These are phyloP conservation scores for Calonectria henricotiae DNA, from an alignment of 2,329 filamentous ascomycete genomes.

Conservation along the genomic window DNA sequence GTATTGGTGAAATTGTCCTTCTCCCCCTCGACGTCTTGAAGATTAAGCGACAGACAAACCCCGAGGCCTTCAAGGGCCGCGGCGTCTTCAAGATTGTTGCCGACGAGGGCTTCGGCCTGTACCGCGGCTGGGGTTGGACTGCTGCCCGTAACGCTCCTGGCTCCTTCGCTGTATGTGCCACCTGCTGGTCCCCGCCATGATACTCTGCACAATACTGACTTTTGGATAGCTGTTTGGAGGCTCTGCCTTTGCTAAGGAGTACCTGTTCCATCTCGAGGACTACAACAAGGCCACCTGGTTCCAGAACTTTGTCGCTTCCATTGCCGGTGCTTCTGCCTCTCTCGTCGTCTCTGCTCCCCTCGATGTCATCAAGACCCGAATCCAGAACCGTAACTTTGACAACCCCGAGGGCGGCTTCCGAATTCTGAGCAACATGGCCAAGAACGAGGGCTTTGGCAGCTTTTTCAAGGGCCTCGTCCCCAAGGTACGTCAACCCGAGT, in stretches of 20 bases:
- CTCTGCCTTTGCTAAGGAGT: slow-evolving; percentile 97
- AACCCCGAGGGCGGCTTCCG: slow-evolving; percentile 95
- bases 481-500: slow-evolving; percentile 72
- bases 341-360: slow-evolving; percentile 95
- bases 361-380: slow-evolving; percentile 98
- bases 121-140: slow-evolving; percentile 98
- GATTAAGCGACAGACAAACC: slow-evolving; percentile 99
- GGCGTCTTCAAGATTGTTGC: slow-evolving; percentile 90
- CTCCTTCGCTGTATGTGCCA: slow-evolving; percentile 88
- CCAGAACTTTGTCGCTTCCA: slow-evolving; percentile 98
- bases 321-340: slow-evolving; percentile 95
- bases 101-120: slow-evolving; percentile 96
- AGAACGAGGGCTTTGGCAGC: slow-evolving; percentile 85
- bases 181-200: not conserved
- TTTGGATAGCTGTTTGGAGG: slow-evolving; percentile 89
- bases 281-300: slow-evolving; percentile 96
- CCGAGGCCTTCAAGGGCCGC: slow-evolving; percentile 95
- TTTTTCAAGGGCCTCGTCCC: slow-evolving; percentile 99
- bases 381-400: slow-evolving; percentile 99
- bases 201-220: slow-evolving; percentile 42
- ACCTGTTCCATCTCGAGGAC: slow-evolving; percentile 89
- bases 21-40: slow-evolving; percentile 97
- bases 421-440: slow-evolving; percentile 93
- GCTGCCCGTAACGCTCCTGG: slow-evolving; percentile 97
- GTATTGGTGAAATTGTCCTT: slow-evolving; percentile 96